These are phyloP conservation scores for Globisporangium paroecandrum DNA, from an alignment of 352 stramenopile species.

Conservation along the genomic window DNA sequence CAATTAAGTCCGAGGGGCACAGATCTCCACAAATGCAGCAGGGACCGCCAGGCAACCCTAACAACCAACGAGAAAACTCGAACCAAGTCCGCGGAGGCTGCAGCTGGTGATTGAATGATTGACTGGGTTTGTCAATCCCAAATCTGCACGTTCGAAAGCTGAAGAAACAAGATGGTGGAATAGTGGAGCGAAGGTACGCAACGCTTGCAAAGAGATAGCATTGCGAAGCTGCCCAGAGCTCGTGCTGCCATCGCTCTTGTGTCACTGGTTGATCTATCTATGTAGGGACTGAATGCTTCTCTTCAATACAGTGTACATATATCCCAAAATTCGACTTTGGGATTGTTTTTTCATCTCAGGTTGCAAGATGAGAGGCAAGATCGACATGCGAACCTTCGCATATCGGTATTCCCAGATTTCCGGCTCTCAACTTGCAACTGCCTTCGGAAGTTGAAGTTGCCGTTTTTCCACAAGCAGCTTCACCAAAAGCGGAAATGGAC, in stretches of 20 bases:
- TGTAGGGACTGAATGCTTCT: not conserved
- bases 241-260: not conserved
- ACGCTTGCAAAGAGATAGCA: not conserved
- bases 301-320: not conserved
- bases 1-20: not conserved
- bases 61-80: not conserved
- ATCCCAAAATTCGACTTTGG: not conserved
- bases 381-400: no score
- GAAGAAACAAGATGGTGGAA: not conserved
- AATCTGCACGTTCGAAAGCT: not conserved
- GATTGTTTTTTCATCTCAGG: not conserved
- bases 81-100: not conserved
- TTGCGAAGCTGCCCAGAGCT: not conserved
- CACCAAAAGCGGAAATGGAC: not conserved
- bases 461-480: not conserved
- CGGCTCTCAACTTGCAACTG: not conserved
- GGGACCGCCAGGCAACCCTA: not conserved
- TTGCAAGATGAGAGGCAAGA: not conserved
- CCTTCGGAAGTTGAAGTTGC: constrained; percentile 27
- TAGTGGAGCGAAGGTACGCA: not conserved
- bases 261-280: no score
- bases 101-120: not conserved
- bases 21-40: not conserved
- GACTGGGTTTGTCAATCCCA: not conserved
- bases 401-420: not conserved